phyloP scores from a whole-genome alignment of 495 filamentous ascomycete genomes.

The Hypoxylon trugodes region DNA sequence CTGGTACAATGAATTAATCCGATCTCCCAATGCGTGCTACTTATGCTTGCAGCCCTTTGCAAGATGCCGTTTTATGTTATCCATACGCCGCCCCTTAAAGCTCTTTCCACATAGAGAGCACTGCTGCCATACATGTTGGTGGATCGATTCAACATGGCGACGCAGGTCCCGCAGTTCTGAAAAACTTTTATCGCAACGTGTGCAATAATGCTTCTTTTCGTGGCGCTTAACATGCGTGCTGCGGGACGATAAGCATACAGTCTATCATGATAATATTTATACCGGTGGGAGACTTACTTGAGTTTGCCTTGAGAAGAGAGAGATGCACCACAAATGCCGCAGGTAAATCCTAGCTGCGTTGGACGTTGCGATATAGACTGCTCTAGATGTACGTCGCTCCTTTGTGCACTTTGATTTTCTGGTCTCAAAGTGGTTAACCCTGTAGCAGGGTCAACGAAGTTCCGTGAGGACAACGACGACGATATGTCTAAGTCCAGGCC shows the following conservation, averaged over 20 bases:
- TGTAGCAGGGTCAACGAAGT: not conserved
- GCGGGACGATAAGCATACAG: not conserved
- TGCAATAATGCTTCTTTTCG: slow-evolving; percentile 10
- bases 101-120: slow-evolving; percentile 11
- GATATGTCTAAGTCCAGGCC: not conserved
- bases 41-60: slow-evolving; percentile 10
- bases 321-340: not conserved
- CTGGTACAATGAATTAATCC: not conserved
- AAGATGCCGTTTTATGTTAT: slow-evolving; percentile 26
- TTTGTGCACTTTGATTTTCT: not conserved
- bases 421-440: not conserved
- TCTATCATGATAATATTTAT: not conserved
- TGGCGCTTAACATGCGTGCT: slow-evolving; percentile 5
- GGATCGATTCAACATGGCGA: slow-evolving; percentile 20
- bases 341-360: not conserved
- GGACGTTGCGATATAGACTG: not conserved
- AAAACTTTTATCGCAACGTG: slow-evolving; percentile 10
- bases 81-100: slow-evolving; percentile 4
- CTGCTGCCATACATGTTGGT: slow-evolving; percentile 7
- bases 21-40: not conserved
- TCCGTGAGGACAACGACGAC: not conserved
- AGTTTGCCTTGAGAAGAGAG: slow-evolving; percentile 8
- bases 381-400: not conserved
- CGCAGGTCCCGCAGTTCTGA: slow-evolving; percentile 17
- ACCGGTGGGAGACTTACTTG: slow-evolving; percentile 2